Evolutionary conservation across 306 rosid genomes (phyloP).

Genomic region (Lathyrus aphaca): DNA sequence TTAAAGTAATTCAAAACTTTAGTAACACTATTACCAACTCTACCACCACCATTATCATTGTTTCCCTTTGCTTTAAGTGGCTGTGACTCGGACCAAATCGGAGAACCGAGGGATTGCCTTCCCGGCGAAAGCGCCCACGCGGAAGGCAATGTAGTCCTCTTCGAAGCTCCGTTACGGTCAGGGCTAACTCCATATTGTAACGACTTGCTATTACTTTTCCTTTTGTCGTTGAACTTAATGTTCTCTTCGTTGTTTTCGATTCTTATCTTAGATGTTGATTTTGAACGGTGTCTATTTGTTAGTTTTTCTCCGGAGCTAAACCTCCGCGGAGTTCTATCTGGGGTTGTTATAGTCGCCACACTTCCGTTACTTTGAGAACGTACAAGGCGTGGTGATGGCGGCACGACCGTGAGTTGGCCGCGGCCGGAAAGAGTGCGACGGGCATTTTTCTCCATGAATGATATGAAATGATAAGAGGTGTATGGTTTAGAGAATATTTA

Average conservation of each 20-base stretch:
- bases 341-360: constrained; percentile 27
- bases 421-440: constrained; percentile 25
- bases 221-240: constrained; percentile 36
- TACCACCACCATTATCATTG: constrained; percentile 4
- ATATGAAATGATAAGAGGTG: neutral
- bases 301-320: constrained; percentile 42
- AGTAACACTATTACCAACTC: constrained; percentile 35
- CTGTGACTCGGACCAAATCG: constrained; percentile 11
- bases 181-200: constrained; percentile 44
- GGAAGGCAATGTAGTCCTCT: constrained; percentile 47
- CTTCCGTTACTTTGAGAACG: constrained; percentile 55
- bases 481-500: neutral
- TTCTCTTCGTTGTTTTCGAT: constrained; percentile 32
- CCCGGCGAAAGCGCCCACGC: constrained; percentile 93
- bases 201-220: constrained; percentile 33
- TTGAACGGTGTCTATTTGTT: constrained; percentile 41
- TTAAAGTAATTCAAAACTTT: constrained; percentile 71
- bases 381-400: constrained; percentile 46
- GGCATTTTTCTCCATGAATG: constrained; percentile 40
- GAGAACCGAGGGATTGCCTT: constrained; percentile 43
- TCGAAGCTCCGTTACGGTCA: constrained; percentile 38
- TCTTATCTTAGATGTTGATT: constrained; percentile 55
- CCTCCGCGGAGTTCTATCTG: constrained; percentile 31
- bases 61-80: neutral
- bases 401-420: neutral